A percentile compares a stretch with the other conserved stretches of the same genome.
Evolutionary conservation across 352 stramenopile genomes (phyloP).

Genomic region (Proteromonas lacertae): DNA sequence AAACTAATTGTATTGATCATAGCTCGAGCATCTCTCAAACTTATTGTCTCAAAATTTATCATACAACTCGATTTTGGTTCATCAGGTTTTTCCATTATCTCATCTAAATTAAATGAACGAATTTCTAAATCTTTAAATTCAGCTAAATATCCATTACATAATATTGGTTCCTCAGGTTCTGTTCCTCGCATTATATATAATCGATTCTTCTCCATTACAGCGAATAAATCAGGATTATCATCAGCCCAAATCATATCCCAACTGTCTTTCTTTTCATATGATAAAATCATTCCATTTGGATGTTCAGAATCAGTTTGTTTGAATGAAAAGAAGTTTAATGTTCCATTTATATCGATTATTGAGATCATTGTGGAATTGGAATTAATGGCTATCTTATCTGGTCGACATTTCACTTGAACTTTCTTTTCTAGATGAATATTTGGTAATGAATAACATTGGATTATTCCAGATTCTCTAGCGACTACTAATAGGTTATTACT

Average conservation of each 20-base stretch:
- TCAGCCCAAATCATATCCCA: slow-evolving; percentile 60
- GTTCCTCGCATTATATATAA: slow-evolving; percentile 43
- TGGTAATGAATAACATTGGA: slow-evolving; percentile 50
- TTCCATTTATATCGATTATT: slow-evolving; percentile 47
- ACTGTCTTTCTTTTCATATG: slow-evolving; percentile 19
- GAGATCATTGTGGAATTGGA: slow-evolving; percentile 49
- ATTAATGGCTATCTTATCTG: slow-evolving; percentile 26
- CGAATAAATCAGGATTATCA: slow-evolving; percentile 36
- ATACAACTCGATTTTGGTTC: slow-evolving; percentile 10
- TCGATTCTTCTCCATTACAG: slow-evolving; percentile 44
- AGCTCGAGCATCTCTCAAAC: slow-evolving; percentile 36
- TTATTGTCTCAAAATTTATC: slow-evolving; percentile 44
- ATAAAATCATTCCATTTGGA: no score
- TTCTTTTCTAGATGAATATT: slow-evolving; percentile 56
- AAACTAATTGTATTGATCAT: slow-evolving; percentile 35
- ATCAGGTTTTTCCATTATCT: slow-evolving; percentile 30
- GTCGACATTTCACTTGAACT: slow-evolving; percentile 15
- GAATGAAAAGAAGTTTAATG: no score
- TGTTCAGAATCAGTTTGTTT: no score
- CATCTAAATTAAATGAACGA: slow-evolving; percentile 32
- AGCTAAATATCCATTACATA: slow-evolving; percentile 43
- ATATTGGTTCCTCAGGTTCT: slow-evolving; percentile 40
- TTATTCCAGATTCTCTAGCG: slow-evolving; percentile 15
- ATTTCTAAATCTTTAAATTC: slow-evolving; percentile 44
- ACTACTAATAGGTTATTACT: slow-evolving; percentile 1